Evolutionary conservation across 2,329 filamentous ascomycete genomes (phyloP).

Genomic region (Verticillium nonalfalfae): DNA sequence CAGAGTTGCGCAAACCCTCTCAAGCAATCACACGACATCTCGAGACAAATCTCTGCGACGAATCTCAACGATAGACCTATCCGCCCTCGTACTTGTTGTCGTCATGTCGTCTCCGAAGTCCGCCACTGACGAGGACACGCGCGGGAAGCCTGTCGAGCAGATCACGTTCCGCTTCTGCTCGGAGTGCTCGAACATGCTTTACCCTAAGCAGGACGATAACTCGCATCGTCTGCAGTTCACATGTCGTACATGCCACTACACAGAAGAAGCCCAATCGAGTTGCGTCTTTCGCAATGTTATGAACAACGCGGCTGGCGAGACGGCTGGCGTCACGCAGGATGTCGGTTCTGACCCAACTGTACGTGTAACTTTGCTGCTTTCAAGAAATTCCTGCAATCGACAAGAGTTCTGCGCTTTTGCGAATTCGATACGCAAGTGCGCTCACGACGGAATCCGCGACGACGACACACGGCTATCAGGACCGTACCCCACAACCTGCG

Average conservation of each 20-base stretch:
- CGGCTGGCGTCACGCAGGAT: conserved; percentile 94
- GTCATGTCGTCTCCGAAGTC: conserved; percentile 54
- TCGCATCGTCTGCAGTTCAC: conserved; percentile 86
- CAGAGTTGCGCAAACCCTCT: too few relatives aligned
- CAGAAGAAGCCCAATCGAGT: conserved; percentile 76
- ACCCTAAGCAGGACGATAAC: conserved; percentile 88
- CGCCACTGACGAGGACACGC: conserved; percentile 34
- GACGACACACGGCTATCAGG: too few relatives aligned
- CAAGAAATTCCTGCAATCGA: conserved; percentile 33
- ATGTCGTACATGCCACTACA: conserved; percentile 92
- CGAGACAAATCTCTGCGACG: background rate
- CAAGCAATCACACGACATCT: too few relatives aligned
- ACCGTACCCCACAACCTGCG: too few relatives aligned
- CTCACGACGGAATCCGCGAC: too few relatives aligned
- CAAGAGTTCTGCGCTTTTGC: conserved; percentile 23
- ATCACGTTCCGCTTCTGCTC: conserved; percentile 97
- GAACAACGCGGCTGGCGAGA: conserved; percentile 86
- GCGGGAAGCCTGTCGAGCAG: conserved; percentile 58
- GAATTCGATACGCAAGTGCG: background rate
- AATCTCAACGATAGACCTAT: background rate
- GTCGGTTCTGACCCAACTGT: conserved; percentile 98
- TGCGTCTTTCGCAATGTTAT: conserved; percentile 96
- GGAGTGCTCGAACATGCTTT: conserved; percentile 98
- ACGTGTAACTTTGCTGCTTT: conserved; percentile 49
- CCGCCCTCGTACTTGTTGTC: too few relatives aligned